phyloP scores from a whole-genome alignment of 2,329 filamentous ascomycete genomes.

The Aureobasidium namibiae region DNA sequence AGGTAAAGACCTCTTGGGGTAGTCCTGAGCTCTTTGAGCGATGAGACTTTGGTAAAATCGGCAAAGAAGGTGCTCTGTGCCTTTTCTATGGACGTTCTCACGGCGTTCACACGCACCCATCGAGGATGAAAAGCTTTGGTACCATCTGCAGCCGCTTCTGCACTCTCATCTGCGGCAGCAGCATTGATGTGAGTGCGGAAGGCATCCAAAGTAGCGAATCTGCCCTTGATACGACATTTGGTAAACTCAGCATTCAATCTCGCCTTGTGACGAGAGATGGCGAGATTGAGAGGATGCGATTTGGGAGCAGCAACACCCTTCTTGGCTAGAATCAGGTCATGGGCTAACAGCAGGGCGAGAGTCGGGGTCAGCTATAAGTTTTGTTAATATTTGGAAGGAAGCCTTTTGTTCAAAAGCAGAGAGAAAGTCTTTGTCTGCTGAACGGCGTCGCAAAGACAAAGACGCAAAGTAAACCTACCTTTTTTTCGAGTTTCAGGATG shows the following conservation, averaged over 20 bases:
- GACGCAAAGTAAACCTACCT: slow-evolving; percentile 53
- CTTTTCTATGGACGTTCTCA: slow-evolving; percentile 61
- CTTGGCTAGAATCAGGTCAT: slow-evolving; percentile 78
- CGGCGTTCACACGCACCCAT: slow-evolving; percentile 81
- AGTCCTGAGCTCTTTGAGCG: slow-evolving; percentile 46
- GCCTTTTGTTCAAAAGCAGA: background rate
- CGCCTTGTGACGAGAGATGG: slow-evolving; percentile 73
- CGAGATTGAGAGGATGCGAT: slow-evolving; percentile 66
- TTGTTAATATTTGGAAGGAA: background rate
- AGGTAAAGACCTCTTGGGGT: slow-evolving; percentile 51
- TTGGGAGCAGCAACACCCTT: slow-evolving; percentile 73
- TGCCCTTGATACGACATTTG: slow-evolving; percentile 64
- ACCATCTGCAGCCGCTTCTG: slow-evolving; percentile 27
- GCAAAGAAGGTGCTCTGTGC: slow-evolving; percentile 71
- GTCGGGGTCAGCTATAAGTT: slow-evolving; percentile 61
- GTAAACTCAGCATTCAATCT: slow-evolving; percentile 76
- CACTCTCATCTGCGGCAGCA: slow-evolving; percentile 19
- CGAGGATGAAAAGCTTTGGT: slow-evolving; percentile 59
- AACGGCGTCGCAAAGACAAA: no score
- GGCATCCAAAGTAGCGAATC: slow-evolving; percentile 58
- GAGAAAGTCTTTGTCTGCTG: background rate
- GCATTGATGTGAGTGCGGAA: slow-evolving; percentile 52
- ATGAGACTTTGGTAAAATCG: slow-evolving; percentile 48
- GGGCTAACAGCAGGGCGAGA: slow-evolving; percentile 71
- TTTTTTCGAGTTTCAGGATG: slow-evolving; percentile 70